Percentiles rank a stretch among this genome's conserved stretches.
These are phyloP conservation scores for Berberis vulgaris DNA, from an alignment of 164 flowering plant species.

Conservation along the genomic window DNA sequence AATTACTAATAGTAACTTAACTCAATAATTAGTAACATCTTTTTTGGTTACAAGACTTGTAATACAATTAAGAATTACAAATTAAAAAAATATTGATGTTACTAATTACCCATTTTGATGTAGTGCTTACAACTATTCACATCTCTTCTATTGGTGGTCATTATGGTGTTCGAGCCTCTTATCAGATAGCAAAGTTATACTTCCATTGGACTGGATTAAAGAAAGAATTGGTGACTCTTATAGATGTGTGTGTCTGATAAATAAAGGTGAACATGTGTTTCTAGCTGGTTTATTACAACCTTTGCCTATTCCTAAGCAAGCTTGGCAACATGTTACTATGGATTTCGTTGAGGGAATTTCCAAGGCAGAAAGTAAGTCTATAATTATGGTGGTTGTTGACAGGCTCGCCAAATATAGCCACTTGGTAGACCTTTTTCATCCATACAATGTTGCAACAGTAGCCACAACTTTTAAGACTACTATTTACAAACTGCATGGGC, in stretches of 20 bases:
- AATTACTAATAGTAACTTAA: no score
- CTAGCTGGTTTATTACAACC: neutral
- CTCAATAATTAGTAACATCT: no score
- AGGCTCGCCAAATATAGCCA: neutral
- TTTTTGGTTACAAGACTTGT: no score
- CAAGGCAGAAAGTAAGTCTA: neutral
- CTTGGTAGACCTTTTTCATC: neutral
- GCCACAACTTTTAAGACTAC: neutral
- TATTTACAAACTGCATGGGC: neutral
- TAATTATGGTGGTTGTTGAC: neutral
- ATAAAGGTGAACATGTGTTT: neutral
- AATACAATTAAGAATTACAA: no score
- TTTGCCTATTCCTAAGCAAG: neutral
- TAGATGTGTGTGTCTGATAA: neutral
- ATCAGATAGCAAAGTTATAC: neutral
- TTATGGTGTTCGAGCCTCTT: neutral
- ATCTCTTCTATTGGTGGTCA: neutral
- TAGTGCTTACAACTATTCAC: neutral
- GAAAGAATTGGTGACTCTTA: neutral
- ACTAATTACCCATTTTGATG: no score
- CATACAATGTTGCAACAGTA: neutral
- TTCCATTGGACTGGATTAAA: neutral
- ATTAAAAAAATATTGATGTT: no score
- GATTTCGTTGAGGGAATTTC: slow-evolving; percentile 1
- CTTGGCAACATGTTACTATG: neutral